These are phyloP conservation scores for Cadophora malorum DNA, from an alignment of 2,329 filamentous ascomycete species.

Conservation along the genomic window DNA sequence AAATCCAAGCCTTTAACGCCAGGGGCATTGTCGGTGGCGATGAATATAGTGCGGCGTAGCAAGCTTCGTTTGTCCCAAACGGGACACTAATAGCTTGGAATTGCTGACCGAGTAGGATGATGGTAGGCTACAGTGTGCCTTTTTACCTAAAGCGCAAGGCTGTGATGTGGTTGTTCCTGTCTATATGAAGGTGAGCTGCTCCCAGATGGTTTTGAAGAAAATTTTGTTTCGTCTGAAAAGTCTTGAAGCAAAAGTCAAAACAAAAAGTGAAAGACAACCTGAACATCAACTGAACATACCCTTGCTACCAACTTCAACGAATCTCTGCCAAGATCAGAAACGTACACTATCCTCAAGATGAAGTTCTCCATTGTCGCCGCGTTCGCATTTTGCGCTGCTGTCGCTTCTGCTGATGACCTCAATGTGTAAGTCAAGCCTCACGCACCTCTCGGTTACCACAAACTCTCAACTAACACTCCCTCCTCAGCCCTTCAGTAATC, in stretches of 20 bases:
- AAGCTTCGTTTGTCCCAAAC: constrained; percentile 5
- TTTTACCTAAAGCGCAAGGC: background rate
- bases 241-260: background rate
- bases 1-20: background rate
- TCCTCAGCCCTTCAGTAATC: constrained; percentile 33
- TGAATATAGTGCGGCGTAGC: constrained; percentile 6
- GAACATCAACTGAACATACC: background rate
- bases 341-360: constrained; percentile 19
- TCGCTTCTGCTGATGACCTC: constrained; percentile 26
- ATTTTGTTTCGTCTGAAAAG: background rate
- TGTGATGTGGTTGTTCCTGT: background rate
- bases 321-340: background rate
- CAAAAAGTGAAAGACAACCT: background rate
- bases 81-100: background rate
- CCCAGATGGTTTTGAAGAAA: background rate
- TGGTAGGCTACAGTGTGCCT: background rate
- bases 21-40: background rate
- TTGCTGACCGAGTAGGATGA: background rate
- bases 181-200: background rate
- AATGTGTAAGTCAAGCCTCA: constrained; percentile 32
- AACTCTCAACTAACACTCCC: background rate
- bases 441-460: background rate
- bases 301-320: background rate
- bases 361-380: constrained; percentile 26
- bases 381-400: constrained; percentile 25